Base-by-base conservation (phyloP, 176 grass and related monocot species). In the Neostapfia colusana region DNA sequence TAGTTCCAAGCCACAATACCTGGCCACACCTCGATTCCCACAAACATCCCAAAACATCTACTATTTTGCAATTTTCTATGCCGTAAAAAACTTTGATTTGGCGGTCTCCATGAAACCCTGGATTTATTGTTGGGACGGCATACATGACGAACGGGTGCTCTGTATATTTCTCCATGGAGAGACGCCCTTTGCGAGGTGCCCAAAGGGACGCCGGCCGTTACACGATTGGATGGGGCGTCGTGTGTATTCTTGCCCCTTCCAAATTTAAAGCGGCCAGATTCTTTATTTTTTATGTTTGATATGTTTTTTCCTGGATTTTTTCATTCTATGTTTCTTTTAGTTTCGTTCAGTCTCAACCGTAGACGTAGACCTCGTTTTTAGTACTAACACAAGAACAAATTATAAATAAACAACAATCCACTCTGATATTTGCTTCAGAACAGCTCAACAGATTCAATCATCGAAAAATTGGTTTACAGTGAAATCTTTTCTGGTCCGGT, bases 1-100 rank as follows among this genome's bases (percentile, higher is more conserved):
- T 84, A 88, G 20, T 88, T 84, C 81, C 86, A 88, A 84, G 86
- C 86, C 76, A 88, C 86, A 88, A 88, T 76, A 80, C 34, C 86
- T 84, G 86, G 81, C 81, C 11, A 88, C 66, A 88, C 2, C 8
- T 27, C 23, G 17, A 23, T 9, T 0, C 12, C 2, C 43, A 36
- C 17, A 1, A 18, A 10, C 16, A 4, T 9, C 6, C 13, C 20
- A 20, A 27, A 51, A 20, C 17, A 3, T 20, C 2, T 8, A 4
- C 16, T 27, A 0, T 21, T 10, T 31, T 11, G 2, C 38, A 20
- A 38, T 11, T 73, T 36, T 5, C n/a, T 0, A 3, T 15, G 10
- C 31, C 31, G 11, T n/a, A n/a, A 20, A 28, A 61, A 31, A 6
- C 15, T 45, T 14, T 16, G 11, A 16, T 20, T 8, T 28, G 28